Evolutionary conservation across 805 yeast genomes (phyloP), one percentile per base, ranked within the genome.

Genomic region (Maudiozyma barnettii): DNA sequence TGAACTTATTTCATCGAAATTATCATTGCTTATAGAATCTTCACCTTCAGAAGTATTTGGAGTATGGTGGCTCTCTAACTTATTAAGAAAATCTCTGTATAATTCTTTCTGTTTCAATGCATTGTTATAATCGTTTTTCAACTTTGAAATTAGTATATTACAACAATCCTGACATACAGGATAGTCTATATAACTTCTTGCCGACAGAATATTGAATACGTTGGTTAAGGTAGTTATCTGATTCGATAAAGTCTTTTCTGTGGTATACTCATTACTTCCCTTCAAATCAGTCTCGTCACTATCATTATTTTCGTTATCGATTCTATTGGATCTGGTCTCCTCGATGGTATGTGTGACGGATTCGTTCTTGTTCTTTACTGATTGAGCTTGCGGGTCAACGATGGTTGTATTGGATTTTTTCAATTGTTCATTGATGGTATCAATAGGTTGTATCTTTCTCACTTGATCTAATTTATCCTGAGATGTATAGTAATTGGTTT

Each of bases 91-190:
- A 29, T 78, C 77, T 16, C 81, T 67, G 60, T 89, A 93, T 1
- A 78, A 75, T 44, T 89, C 95, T 52, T 91, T 79, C 56, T 91
- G 96, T 51, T 74, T 74, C 18, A 83, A 77, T 5, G 82, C 76
- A 47, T 79, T 84, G 50, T 84, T 91, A 61, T 84, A 84, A 54
- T 81, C 81, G 12, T 69, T 62, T 56, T 81, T 82, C 62, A 88
- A 72, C 48, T 81, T 81, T 9, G 77, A 79, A 10, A 84, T 69
- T 22, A 91, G 64, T 19, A 74, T 61, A 39, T 74, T 78, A 6
- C 93, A 84, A 63, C 99, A 93, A 40, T 90, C 97, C 21, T 74
- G 73, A 56, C 98, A 91, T 14, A 93, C 78, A 0, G 99, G 99
- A 58, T 79, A 81, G 52, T 87, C 95, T 14, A 91, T 74, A 50